Evolutionary conservation across 305 asterid species (phyloP), one percentile per base, ranked within the genome.

Genomic region (Plantago coronopus): DNA sequence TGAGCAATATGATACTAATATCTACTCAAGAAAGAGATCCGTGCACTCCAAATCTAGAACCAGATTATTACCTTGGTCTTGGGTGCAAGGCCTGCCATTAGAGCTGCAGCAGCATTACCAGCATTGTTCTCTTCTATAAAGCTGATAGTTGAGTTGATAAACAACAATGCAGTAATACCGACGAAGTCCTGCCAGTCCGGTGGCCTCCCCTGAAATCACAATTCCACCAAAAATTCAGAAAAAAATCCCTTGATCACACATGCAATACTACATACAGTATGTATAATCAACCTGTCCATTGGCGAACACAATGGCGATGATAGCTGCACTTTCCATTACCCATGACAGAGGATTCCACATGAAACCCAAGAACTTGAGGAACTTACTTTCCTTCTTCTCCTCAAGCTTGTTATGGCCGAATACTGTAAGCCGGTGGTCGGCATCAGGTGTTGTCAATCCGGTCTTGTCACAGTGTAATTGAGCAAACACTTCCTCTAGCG

Each of bases 101-200:
- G 96, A 42, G 96, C 89, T 6, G 87, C 84, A 1, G 96, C 97
- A 17, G 96, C 97, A 62, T 91, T 91, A 15, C 97, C 98, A 3
- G 98, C 98, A 54, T 77, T 91, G 73, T 91, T 91, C 70, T 91
- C 98, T 74, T 91, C 96, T 0, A 82, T 25, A 74, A 91, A 88
- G 29, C 96, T 88, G 12, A 91, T 89, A 13, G 94, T 85, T 51
- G 97, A 91, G 81, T 91, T 91, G 77, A 91, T 81, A 57, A 88
- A 0, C 50, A 91, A 72, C 71, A 91, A 68, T n/a, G 80, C 61
- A 17, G 69, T 15, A 0, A 90, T 87, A 7, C 97, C 97, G 4
- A 59, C 16, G 8, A 59, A 59, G 25, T 59, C 63, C 10, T 59
- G 63, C 63, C 63, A 59, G 10, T 44, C 88, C 18, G 97, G 97